Evolutionary conservation across 495 filamentous ascomycete genomes (phyloP), one percentile per base, ranked within the genome.

Genomic region (Xylona heveae): DNA sequence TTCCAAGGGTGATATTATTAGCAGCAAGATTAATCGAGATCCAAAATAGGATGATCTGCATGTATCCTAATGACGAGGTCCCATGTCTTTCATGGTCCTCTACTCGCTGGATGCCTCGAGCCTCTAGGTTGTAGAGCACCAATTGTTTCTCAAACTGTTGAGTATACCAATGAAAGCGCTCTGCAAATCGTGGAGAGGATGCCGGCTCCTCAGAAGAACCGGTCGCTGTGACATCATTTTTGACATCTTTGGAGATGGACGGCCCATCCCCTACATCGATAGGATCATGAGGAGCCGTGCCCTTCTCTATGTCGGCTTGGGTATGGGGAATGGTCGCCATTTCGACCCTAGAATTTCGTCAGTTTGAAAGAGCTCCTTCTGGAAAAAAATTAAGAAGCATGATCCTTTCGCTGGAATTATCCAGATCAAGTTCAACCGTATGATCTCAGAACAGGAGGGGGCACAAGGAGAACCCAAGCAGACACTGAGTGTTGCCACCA

Each of bases 1-100:
- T 70, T 1, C 73, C 78, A 5, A 78, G 57, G 0, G 74, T 74
- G 34, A 80, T 66, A 47, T 82, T 82, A 49, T 78, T 78, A 28
- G 73, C 67, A 0, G 74, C 71, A 20, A 80, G 57, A 44, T 84
- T 84, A 52, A 80, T 64, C 1, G 71, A 72, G 36, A 79, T 57
- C 78, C 78, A 84, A 10, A 81, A 51, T 27, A 78, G 41, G 22
- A 64, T 65, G 5, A 71, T 58, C 46, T 80, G 76, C 24, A 68
- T 41, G 42, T 72, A 76, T 21, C 67, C 70, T n/a, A 67, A 52
- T 18, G 64, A 40, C 15, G 57, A 50, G 28, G 67, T 60, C 24
- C 68, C 59, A 44, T 79, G 68, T 23, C 70, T 55, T 33, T 76
- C 64, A 19, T 68, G 55, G 6, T 62, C 40, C 10, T 63, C 53